Conservation (phyloP, 805 yeast genomes). For the Metschnikowia picachoensis region DNA sequence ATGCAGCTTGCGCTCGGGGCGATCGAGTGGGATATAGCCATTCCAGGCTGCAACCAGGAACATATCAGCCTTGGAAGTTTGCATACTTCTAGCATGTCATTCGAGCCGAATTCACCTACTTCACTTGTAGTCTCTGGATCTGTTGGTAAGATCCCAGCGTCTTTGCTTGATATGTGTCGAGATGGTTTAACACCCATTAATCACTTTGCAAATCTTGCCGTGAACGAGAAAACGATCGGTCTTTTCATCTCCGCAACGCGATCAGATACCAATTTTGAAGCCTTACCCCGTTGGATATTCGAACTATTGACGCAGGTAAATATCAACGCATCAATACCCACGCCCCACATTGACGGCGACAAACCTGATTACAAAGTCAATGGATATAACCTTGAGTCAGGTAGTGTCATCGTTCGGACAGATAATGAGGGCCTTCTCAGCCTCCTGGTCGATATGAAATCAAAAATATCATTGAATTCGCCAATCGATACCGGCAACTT, state of each 20-base stretch:
- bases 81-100: constrained; percentile 14
- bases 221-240: constrained; percentile 15
- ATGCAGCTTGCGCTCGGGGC: constrained; percentile 15
- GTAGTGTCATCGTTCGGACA: neutral
- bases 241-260: constrained; percentile 17
- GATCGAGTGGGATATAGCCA: constrained; percentile 26
- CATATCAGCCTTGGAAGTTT: constrained; percentile 24
- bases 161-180: constrained; percentile 19
- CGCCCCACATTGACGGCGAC: neutral
- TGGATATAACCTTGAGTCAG: neutral
- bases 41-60: constrained; percentile 24
- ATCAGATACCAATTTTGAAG: constrained; percentile 3
- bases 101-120: constrained; percentile 16
- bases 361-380: neutral
- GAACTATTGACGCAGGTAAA: constrained; percentile 13
- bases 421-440: neutral
- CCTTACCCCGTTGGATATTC: constrained; percentile 26
- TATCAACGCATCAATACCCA: neutral
- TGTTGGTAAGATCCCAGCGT: constrained; percentile 19
- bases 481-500: neutral
- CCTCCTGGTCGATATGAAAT: neutral
- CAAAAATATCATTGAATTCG: neutral
- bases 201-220: constrained; percentile 17
- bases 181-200: constrained; percentile 22
- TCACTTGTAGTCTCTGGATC: constrained; percentile 19